Conservation (phyloP, 129 eudicot species). For the carrot (Daucus carota) region DNA sequence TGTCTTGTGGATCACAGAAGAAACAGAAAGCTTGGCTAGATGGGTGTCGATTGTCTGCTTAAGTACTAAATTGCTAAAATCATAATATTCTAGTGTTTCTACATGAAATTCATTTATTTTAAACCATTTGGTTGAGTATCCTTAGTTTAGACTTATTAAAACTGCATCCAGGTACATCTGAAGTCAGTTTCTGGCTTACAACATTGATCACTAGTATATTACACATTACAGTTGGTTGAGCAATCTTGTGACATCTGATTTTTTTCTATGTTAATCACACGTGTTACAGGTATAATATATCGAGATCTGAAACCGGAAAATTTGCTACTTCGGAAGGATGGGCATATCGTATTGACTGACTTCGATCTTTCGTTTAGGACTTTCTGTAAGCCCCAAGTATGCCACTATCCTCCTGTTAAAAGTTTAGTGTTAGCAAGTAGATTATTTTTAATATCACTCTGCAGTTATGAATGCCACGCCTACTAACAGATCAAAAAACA, state of each 20-base stretch:
- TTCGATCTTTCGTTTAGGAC: constrained; percentile 90
- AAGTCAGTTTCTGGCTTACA: neutral
- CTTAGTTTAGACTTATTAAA: neutral
- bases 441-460: neutral
- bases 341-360: constrained; percentile 84
- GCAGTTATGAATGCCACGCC: no score
- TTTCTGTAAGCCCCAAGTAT: constrained; percentile 86
- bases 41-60: neutral
- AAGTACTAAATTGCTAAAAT: neutral
- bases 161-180: neutral
- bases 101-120: neutral
- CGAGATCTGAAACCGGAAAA: constrained; percentile 98
- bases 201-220: neutral
- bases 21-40: neutral
- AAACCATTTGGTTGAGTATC: neutral
- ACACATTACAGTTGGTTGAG: neutral
- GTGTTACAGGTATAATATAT: constrained; percentile 67
- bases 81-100: neutral
- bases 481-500: neutral
- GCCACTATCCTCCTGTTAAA: constrained; percentile 13
- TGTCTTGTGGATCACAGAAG: neutral
- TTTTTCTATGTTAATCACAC: constrained; percentile 4
- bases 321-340: constrained; percentile 75
- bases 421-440: neutral
- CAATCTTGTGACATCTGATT: neutral